Base-by-base conservation (phyloP, 495 filamentous ascomycete genomes). In the Penicillium cataractarum region DNA sequence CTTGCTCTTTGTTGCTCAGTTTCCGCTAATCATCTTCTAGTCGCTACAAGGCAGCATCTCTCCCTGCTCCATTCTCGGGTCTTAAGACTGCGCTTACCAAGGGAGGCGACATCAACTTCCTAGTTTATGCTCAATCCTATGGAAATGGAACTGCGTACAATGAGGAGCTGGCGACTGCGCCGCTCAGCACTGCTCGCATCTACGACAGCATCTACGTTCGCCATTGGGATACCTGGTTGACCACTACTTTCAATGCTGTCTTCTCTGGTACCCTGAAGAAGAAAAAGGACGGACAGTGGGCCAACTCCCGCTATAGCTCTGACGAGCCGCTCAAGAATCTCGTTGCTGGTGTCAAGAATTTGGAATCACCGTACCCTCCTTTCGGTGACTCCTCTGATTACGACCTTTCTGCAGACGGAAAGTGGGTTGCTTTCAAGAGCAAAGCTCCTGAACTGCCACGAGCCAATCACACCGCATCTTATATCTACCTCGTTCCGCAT, bases 181-280 rank as follows among this genome's bases (percentile, higher is more conserved):
- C 84, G 7, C 67, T 76, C 5, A 86, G 87, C 13, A 81, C 83
- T 13, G 91, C 83, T 6, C 84, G 83, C 55, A 81, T 91, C 35
- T 93, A 92, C 67, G 83, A 85, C 53, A 83, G 81, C 58, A 81
- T 91, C 48, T 93, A 91, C 69, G 85, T 89, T 37, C 84, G 91
- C 21, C 90, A 94, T 68, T 94, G 91, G 91, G 90, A 93, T 64
- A 72, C 72, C 22, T 93, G 87, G 69, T 77, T 88, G 19, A 84
- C 84, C 1, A 74, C 79, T 4, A 56, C 73, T 26, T 76, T 79
- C 51, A 79, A 82, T 56, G 75, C 80, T 12, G 74, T 84, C 24
- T 84, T 82, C 50, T 79, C 71, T 0, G 80, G 80, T 17, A 71
- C 68, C 5, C 63, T 84, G 22, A 67, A 63, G 37, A 67, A 65